These are phyloP conservation scores for Sporormia fimetaria DNA, from an alignment of 495 filamentous ascomycete species.

Conservation along the genomic window DNA sequence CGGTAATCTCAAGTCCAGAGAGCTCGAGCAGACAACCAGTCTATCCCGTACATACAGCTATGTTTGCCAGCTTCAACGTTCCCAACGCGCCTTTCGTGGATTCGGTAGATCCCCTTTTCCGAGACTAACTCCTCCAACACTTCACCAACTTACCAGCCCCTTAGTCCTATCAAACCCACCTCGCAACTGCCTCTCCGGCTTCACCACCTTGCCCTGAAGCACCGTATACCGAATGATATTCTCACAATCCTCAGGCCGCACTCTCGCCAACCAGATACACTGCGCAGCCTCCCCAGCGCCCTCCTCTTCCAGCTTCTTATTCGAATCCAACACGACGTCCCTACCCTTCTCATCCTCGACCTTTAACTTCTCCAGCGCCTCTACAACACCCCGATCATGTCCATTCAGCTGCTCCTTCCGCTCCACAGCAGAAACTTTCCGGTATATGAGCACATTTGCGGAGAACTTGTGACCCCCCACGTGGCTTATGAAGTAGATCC, in stretches of 20 bases:
- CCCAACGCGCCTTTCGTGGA: too few relatives aligned
- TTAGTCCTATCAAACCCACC: conserved; percentile 81
- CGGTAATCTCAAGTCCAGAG: too few relatives aligned
- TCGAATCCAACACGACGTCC: conserved; percentile 26
- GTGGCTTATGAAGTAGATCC: conserved; percentile 91
- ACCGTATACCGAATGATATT: conserved; percentile 84
- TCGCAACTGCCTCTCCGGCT: conserved; percentile 68
- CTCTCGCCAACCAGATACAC: conserved; percentile 88
- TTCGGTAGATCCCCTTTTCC: too few relatives aligned
- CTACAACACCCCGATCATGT: conserved; percentile 23
- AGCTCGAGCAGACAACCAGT: too few relatives aligned
- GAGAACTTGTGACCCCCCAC: conserved; percentile 91
- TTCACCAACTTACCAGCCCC: conserved; percentile 77
- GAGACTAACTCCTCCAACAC: background rate
- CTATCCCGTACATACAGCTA: too few relatives aligned
- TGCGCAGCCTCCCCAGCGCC: conserved; percentile 52
- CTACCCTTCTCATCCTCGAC: conserved; percentile 20
- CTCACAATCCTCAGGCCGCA: conserved; percentile 87
- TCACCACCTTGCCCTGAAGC: conserved; percentile 85
- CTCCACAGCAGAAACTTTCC: conserved; percentile 43
- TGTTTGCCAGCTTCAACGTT: too few relatives aligned
- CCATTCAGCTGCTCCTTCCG: conserved; percentile 39
- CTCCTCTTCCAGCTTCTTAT: conserved; percentile 30
- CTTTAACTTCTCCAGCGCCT: conserved; percentile 12
- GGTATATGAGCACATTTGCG: conserved; percentile 86